Conservation (phyloP, 345 rosid species). For the Turritis glabra region DNA sequence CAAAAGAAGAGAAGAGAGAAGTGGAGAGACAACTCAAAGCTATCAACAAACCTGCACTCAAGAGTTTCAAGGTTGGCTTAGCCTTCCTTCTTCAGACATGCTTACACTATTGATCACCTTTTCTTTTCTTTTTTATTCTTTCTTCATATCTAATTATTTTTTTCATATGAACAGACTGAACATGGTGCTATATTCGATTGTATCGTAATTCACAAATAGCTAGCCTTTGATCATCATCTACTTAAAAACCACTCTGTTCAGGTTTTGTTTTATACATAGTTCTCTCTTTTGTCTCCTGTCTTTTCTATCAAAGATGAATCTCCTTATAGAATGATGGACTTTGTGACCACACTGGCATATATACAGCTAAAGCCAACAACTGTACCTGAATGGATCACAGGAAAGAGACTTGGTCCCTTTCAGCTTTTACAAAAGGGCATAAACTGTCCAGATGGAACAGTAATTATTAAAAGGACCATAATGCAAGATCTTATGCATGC, state of each 20-base stretch:
- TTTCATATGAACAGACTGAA: too few species aligned
- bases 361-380: constrained; percentile 12
- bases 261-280: not conserved
- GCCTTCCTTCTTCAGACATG: not conserved
- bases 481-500: constrained; percentile 12
- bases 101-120: too few species aligned
- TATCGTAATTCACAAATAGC: constrained; percentile 39
- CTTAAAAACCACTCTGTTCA: constrained; percentile 36
- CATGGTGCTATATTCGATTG: constrained; percentile 41
- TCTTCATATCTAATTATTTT: too few species aligned
- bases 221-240: constrained; percentile 39
- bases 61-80: constrained; percentile 34
- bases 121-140: too few species aligned
- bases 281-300: not conserved
- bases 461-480: constrained; percentile 17
- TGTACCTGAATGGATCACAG: constrained; percentile 1
- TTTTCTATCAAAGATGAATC: not conserved
- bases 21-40: constrained; percentile 34
- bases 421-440: constrained; percentile 2
- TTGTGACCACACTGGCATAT: not conserved
- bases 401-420: not conserved
- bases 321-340: not conserved
- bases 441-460: constrained; percentile 26
- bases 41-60: constrained; percentile 40
- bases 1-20: constrained; percentile 30